Base-by-base conservation (phyloP, 108 stramenopile genomes). In the Cyclostephanos tholiformis region DNA sequence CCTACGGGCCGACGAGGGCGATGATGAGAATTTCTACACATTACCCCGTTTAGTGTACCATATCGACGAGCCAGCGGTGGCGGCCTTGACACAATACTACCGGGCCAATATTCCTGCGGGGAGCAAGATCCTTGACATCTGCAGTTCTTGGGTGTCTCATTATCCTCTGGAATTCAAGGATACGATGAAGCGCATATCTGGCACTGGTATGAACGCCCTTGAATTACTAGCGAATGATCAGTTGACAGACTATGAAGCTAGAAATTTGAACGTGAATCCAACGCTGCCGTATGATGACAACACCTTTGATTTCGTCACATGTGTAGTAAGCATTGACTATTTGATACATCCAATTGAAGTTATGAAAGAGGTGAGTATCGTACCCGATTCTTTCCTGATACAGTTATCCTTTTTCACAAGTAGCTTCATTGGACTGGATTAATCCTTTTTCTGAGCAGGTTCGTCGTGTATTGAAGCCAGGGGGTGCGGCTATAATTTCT, bases 271-370 rank as follows among this genome's bases (percentile, higher is more conserved):
- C 78, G 79, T 84, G 23, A 86, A 95, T 36, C 83, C 95, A 10
- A 87, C 41, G 22, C 76, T 95, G 13, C 90, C 88, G 0, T 94
- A 90, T 65, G 74, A 66, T 8, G 95, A 95, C 75, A 82, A 85
- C 60, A 79, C 83, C 0, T 98, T 96, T 80, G 96, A 97, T 82
- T 89, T 89, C 0, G 94, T 98, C 10, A 98, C 97, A 38, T 97
- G 96, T 69, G 96, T 97, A 14, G 97, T 97, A 12, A 93, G 91
- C 36, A 94, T 98, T 60, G 97, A 98, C 61, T 98, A 98, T 72
- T 79, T 98, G 72, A 86, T 87, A 38, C 74, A 94, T 53, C 97
- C 96, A 16, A 81, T 95, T 38, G 82, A 89, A 36, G 91, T 97
- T 14, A 75, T 98, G 39, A 88, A 88, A 36, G 97, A 98, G 78